Conservation (phyloP, 805 yeast species). For the Brettanomyces nanus region DNA sequence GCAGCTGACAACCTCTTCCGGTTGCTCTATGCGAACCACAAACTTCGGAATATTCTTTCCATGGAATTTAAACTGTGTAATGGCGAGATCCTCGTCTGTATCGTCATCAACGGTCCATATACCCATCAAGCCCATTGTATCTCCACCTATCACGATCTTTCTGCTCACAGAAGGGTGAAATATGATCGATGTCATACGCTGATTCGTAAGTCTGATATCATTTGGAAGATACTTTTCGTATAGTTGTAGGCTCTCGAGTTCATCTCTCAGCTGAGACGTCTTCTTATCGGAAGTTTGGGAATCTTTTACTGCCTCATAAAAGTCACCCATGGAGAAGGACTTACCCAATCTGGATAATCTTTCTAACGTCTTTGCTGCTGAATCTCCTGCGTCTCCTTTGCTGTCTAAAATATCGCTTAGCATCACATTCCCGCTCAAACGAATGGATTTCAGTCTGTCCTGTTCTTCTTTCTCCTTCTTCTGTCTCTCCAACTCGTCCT, state of each 20-base stretch:
- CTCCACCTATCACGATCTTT: slow-evolving; percentile 75
- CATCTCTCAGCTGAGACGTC: slow-evolving; percentile 41
- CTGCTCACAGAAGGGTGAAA: slow-evolving; percentile 69
- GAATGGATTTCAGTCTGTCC: slow-evolving; percentile 43
- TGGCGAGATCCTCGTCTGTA: slow-evolving; percentile 36
- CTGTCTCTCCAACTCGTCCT: slow-evolving; percentile 28
- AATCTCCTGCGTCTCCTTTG: slow-evolving; percentile 26
- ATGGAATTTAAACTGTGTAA: slow-evolving; percentile 65
- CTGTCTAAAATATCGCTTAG: slow-evolving; percentile 47
- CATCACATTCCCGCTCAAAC: slow-evolving; percentile 59
- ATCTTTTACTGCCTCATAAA: slow-evolving; percentile 44
- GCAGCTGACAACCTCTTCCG: slow-evolving; percentile 50
- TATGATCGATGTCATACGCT: slow-evolving; percentile 63
- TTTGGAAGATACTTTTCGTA: slow-evolving; percentile 56
- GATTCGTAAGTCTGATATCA: slow-evolving; percentile 61
- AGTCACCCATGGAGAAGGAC: slow-evolving; percentile 61
- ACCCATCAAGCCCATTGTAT: slow-evolving; percentile 79
- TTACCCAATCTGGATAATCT: slow-evolving; percentile 35
- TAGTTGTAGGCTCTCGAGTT: slow-evolving; percentile 42
- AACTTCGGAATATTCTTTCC: slow-evolving; percentile 59
- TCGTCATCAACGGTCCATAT: slow-evolving; percentile 68
- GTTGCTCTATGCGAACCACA: slow-evolving; percentile 41
- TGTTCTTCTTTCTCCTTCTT: slow-evolving; percentile 24
- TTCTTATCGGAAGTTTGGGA: slow-evolving; percentile 31
- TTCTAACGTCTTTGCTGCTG: slow-evolving; percentile 19